These are phyloP conservation scores for Tagetes erecta DNA, from an alignment of 129 eudicot species.

Conservation along the genomic window DNA sequence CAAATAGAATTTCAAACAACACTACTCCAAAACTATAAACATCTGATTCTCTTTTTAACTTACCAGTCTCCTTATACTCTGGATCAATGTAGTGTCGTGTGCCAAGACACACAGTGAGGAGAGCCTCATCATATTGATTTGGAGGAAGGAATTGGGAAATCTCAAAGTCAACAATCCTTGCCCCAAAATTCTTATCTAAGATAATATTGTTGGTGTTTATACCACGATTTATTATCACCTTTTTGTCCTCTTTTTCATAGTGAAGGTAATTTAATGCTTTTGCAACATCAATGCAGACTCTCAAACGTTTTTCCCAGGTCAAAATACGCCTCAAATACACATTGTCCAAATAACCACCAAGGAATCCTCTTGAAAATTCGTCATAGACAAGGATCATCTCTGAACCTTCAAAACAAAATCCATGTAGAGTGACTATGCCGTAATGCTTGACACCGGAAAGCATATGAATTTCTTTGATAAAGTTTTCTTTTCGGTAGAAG, in stretches of 20 bases:
- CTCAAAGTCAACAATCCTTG: conserved; percentile 3
- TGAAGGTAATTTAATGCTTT: neutral
- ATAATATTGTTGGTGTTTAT: too few relatives aligned
- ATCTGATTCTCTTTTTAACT: neutral
- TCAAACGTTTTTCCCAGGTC: neutral
- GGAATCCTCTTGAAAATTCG: neutral
- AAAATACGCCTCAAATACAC: neutral
- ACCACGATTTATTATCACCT: too few relatives aligned
- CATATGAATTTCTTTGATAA: neutral
- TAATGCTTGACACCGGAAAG: neutral
- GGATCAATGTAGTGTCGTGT: neutral
- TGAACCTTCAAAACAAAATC: neutral
- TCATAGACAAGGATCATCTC: neutral
- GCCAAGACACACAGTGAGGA: too few relatives aligned
- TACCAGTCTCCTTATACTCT: neutral
- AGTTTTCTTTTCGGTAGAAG: neutral
- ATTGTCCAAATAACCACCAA: neutral
- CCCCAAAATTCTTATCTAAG: neutral
- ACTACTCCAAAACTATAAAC: neutral
- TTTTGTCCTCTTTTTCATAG: too few relatives aligned
- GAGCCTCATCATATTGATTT: neutral
- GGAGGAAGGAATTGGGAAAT: neutral
- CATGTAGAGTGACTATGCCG: neutral
- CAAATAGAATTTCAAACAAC: neutral
- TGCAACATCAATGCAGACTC: conserved; percentile 2